Conservation (phyloP, 2,329 filamentous ascomycete genomes). For the Cladosporium sp. region DNA sequence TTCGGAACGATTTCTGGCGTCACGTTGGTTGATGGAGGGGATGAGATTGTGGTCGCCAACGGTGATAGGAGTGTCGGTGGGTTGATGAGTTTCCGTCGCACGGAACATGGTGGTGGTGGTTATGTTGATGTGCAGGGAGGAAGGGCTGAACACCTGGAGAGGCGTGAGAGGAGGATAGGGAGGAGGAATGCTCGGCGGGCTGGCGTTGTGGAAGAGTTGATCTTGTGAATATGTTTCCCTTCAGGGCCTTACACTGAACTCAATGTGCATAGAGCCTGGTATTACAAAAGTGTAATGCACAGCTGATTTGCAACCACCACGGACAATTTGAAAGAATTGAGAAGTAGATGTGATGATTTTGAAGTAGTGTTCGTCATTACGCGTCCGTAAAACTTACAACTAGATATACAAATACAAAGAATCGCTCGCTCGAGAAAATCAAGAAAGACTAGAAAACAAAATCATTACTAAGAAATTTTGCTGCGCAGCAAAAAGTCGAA, state of each 20-base stretch:
- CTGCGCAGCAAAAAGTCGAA: neutral
- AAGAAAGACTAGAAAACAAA: neutral
- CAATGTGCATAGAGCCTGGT: too few species aligned
- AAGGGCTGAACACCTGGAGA: neutral
- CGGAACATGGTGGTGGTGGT: neutral
- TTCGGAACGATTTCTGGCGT: slow-evolving; percentile 73
- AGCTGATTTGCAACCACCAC: too few species aligned
- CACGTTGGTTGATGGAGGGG: slow-evolving; percentile 62
- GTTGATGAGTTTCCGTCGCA: slow-evolving; percentile 33
- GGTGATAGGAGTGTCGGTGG: slow-evolving; percentile 64
- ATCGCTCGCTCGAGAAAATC: neutral
- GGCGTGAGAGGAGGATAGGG: neutral
- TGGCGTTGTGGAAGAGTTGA: neutral
- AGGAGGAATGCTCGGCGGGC: neutral
- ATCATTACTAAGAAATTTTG: neutral
- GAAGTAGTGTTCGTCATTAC: slow-evolving; percentile 9
- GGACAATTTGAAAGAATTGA: too few species aligned
- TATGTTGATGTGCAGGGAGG: neutral
- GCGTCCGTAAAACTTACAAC: slow-evolving; percentile 10
- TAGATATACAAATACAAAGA: slow-evolving; percentile 3
- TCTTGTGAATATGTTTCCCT: neutral
- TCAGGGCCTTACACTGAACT: too few species aligned
- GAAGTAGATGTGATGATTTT: neutral
- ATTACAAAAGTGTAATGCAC: too few species aligned
- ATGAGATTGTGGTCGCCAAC: slow-evolving; percentile 65